phyloP scores from a whole-genome alignment of 768 basidiomycete genomes.

The Coprinopsis marcescibilis region DNA sequence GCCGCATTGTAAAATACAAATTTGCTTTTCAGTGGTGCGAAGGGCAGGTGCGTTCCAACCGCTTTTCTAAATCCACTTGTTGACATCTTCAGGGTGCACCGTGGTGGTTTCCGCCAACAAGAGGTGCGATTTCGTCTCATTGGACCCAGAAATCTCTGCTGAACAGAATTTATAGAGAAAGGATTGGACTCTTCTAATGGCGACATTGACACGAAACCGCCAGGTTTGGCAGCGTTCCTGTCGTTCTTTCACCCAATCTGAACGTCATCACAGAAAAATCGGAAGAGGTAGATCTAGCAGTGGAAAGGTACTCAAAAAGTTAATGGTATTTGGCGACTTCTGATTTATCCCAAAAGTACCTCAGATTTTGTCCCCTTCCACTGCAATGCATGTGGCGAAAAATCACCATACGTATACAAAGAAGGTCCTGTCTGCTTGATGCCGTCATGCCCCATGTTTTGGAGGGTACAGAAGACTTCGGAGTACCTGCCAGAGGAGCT shows the following conservation, averaged over 20 bases:
- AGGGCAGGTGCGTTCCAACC: conserved; percentile 42
- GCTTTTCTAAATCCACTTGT: background rate
- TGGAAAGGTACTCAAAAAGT: no score
- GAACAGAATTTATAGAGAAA: no score
- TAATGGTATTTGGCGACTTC: no score
- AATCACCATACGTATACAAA: conserved; percentile 49
- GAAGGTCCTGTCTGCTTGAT: conserved; percentile 61
- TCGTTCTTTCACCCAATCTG: no score
- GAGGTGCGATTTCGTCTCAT: background rate
- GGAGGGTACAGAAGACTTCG: conserved; percentile 26
- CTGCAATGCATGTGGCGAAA: conserved; percentile 28
- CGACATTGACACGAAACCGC: no score
- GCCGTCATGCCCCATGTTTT: conserved; percentile 53
- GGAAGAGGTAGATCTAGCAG: no score
- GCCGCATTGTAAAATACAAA: conserved; percentile 69
- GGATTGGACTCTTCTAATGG: no score
- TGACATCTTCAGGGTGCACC: conserved; percentile 32
- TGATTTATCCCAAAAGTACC: no score
- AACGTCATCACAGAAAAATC: background rate
- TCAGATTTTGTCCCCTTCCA: background rate
- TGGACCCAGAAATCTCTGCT: background rate
- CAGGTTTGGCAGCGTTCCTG: no score
- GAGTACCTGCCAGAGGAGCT: conserved; percentile 29
- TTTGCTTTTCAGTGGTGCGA: conserved; percentile 85
- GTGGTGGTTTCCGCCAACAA: conserved; percentile 33